Conservation (phyloP, 352 stramenopile species). For the Aphanomyces stellatus region DNA sequence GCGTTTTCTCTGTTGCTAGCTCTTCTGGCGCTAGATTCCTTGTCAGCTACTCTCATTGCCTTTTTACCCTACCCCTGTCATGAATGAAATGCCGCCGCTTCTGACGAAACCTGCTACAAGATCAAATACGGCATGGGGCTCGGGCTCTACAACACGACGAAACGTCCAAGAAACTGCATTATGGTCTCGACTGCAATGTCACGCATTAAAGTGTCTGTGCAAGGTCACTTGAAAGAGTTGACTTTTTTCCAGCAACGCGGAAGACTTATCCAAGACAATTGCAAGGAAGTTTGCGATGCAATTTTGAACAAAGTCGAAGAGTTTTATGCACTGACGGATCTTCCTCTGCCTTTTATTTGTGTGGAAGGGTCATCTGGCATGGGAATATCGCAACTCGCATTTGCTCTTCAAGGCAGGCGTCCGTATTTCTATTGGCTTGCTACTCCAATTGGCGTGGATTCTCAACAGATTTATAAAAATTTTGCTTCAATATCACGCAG, state of each 20-base stretch:
- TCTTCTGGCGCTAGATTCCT: no score
- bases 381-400: conserved; percentile 24
- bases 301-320: conserved; percentile 19
- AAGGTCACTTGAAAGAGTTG: no score
- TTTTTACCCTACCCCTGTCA: no score
- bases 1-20: no score
- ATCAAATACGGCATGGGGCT: no score
- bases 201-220: no score
- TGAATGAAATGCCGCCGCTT: no score
- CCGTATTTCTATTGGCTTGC: conserved; percentile 23
- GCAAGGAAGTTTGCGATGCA: background rate
- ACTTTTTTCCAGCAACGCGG: background rate
- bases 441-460: conserved; percentile 2
- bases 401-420: conserved; percentile 18
- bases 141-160: no score
- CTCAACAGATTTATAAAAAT: conserved; percentile 16
- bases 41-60: no score
- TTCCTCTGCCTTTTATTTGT: conserved; percentile 22
- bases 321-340: background rate
- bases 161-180: no score
- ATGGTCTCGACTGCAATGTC: no score
- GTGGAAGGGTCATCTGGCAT: conserved; percentile 24
- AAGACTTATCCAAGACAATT: background rate
- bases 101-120: no score
- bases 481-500: conserved; percentile 1